Base-by-base conservation (phyloP, 495 filamentous ascomycete species). In the Entonaema liquescens region DNA sequence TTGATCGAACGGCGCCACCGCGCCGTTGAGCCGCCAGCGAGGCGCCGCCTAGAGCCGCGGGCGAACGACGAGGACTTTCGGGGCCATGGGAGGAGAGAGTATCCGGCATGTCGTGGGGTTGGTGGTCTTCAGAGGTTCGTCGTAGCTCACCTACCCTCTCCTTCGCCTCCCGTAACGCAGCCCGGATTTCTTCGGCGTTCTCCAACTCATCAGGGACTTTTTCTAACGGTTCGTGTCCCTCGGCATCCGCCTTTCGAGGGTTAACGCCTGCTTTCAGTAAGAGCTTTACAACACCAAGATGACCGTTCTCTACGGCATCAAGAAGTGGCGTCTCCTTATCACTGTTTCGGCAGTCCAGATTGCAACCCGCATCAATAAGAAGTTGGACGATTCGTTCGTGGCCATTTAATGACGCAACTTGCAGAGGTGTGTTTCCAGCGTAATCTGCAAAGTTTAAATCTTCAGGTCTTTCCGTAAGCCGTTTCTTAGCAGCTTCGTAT, bases 221-320 rank as follows among this genome's bases (percentile, higher is more conserved):
- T 67, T 98, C 95, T 31, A 94, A 86, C 2, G 95, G 93, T 65
- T 95, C 92, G 74, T 95, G 88, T 5, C 95, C 95, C 71, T 93
- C 90, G 2, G 89, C 89, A 76, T 98, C 97, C 15, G 93, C 87
- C 63, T 91, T 90, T 44, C 92, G 89, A 19, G 95, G 96, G 72
- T 99, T 94, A 5, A 94, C 93, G 31, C 94, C 93, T 23, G 92
- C 92, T 33, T 90, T 88, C 8, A 99, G 85, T 28, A 98, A 79
- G 11, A 96, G 83, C 74, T 90, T 92, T 19, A 99, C 93, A 11
- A 98, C 93, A n/a, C 91, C 92, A 4, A 96, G 76, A 74, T 98
- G 92, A 1, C 93, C 91, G 74, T 98, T 98, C 71, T 98, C 95
- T 28, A 97, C 92, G 0, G 95, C 95, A 83, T 99, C 95, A 44